These are phyloP conservation scores for Parascedosporium putredinis DNA, from an alignment of 2,329 filamentous ascomycete species.

Conservation along the genomic window DNA sequence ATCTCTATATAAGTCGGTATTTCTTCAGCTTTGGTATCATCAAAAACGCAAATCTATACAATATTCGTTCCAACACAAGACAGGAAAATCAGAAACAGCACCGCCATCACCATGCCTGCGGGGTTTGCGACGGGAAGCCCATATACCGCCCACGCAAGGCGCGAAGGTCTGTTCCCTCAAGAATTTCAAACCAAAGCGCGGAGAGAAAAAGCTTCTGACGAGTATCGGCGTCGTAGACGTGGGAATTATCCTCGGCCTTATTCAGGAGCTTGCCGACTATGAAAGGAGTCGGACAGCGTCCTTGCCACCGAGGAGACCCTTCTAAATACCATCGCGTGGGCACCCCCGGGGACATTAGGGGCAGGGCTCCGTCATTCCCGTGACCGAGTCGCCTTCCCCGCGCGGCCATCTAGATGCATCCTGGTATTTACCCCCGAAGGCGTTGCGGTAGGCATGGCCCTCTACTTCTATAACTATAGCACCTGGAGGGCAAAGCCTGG, in stretches of 20 bases:
- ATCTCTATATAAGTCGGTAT: too few relatives aligned
- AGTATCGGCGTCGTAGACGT: slow-evolving; percentile 49
- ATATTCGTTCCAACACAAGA: background rate
- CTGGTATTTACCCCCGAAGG: slow-evolving; percentile 45
- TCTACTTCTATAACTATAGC: slow-evolving; percentile 94
- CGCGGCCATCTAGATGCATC: slow-evolving; percentile 64
- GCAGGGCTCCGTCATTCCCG: slow-evolving; percentile 26
- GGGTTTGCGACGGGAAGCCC: slow-evolving; percentile 1
- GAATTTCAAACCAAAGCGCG: slow-evolving; percentile 4
- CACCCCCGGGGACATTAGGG: slow-evolving; percentile 35
- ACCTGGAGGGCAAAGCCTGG: slow-evolving; percentile 84
- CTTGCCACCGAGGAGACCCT: slow-evolving; percentile 71
- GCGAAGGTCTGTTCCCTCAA: slow-evolving; percentile 36
- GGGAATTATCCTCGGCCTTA: slow-evolving; percentile 66
- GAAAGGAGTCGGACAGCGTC: slow-evolving; percentile 65
- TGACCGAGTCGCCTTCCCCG: slow-evolving; percentile 44
- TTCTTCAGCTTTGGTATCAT: background rate
- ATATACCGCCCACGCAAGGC: slow-evolving; percentile 36
- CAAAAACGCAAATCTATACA: background rate
- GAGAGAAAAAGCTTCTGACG: slow-evolving; percentile 10
- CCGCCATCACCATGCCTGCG: too few relatives aligned
- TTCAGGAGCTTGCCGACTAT: slow-evolving; percentile 79
- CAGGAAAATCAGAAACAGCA: too few relatives aligned
- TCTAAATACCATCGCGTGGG: slow-evolving; percentile 67
- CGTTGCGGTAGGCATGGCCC: slow-evolving; percentile 60